Evolutionary conservation across 2,329 filamentous ascomycete genomes (phyloP).

Genomic region (Verruconis gallopava): DNA sequence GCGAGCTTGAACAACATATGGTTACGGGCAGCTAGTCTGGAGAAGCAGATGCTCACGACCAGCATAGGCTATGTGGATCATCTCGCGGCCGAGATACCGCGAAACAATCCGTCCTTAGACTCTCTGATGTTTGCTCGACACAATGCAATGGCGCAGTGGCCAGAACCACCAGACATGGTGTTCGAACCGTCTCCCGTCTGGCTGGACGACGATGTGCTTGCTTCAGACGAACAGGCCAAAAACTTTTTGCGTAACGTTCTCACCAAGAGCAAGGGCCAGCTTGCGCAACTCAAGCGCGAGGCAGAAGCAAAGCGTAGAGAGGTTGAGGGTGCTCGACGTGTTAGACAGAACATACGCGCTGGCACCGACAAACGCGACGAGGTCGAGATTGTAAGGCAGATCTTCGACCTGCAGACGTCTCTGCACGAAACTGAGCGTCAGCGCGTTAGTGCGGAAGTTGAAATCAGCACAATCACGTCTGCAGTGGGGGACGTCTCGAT

Average conservation of each 20-base stretch:
- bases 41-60: slow-evolving; percentile 62
- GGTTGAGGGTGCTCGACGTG: slow-evolving; percentile 61
- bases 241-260: slow-evolving; percentile 85
- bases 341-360: slow-evolving; percentile 64
- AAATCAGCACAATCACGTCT: slow-evolving; percentile 83
- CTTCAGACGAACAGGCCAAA: slow-evolving; percentile 76
- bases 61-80: slow-evolving; percentile 61
- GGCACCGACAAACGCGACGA: slow-evolving; percentile 84
- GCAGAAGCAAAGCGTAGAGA: slow-evolving; percentile 78
- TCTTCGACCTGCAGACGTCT: slow-evolving; percentile 73
- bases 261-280: slow-evolving; percentile 74
- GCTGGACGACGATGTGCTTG: slow-evolving; percentile 84
- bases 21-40: slow-evolving; percentile 66
- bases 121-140: slow-evolving; percentile 97
- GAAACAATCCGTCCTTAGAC: slow-evolving; percentile 80
- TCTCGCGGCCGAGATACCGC: slow-evolving; percentile 65
- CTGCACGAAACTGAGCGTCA: slow-evolving; percentile 75
- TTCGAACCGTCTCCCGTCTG: slow-evolving; percentile 96
- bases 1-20: slow-evolving; percentile 75
- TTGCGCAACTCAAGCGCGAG: slow-evolving; percentile 68
- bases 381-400: slow-evolving; percentile 67
- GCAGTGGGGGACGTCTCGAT: slow-evolving; percentile 86
- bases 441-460: slow-evolving; percentile 78
- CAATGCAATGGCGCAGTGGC: slow-evolving; percentile 61
- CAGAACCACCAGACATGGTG: slow-evolving; percentile 69